Conservation (phyloP, 768 basidiomycete genomes). For the Tylopilus subfusipes region DNA sequence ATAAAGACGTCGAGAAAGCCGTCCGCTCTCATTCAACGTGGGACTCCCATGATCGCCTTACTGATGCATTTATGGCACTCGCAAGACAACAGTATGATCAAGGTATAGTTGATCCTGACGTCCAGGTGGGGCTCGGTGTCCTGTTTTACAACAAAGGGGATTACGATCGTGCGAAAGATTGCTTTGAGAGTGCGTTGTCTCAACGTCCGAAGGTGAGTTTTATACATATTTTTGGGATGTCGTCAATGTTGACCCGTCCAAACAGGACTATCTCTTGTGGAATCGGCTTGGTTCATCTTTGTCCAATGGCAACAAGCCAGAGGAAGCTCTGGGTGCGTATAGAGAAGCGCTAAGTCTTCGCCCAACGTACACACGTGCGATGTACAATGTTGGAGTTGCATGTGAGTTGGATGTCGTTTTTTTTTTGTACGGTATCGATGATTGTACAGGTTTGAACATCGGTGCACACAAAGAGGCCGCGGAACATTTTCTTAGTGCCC, state of each 20-base stretch:
- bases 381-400: conserved; percentile 97
- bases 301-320: conserved; percentile 91
- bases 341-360: conserved; percentile 84
- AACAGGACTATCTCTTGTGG: conserved; percentile 89
- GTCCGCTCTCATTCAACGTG: conserved; percentile 61
- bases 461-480: conserved; percentile 94
- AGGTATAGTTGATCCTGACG: conserved; percentile 76
- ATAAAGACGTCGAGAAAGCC: conserved; percentile 54
- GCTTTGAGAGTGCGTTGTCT: conserved; percentile 85
- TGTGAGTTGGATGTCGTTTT: conserved; percentile 53
- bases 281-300: conserved; percentile 92
- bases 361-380: conserved; percentile 94
- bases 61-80: conserved; percentile 76
- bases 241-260: not conserved
- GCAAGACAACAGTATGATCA: conserved; percentile 79
- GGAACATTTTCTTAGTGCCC: conserved; percentile 88
- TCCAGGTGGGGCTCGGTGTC: conserved; percentile 91
- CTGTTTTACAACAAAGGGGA: conserved; percentile 86
- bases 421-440: conserved; percentile 4
- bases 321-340: conserved; percentile 89
- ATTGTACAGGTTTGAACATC: conserved; percentile 78
- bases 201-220: conserved; percentile 63
- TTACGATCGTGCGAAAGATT: conserved; percentile 89
- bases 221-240: not conserved
- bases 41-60: conserved; percentile 77